Base-by-base conservation (phyloP, 495 filamentous ascomycete species). In the Aspergillus carlsbadensis region DNA sequence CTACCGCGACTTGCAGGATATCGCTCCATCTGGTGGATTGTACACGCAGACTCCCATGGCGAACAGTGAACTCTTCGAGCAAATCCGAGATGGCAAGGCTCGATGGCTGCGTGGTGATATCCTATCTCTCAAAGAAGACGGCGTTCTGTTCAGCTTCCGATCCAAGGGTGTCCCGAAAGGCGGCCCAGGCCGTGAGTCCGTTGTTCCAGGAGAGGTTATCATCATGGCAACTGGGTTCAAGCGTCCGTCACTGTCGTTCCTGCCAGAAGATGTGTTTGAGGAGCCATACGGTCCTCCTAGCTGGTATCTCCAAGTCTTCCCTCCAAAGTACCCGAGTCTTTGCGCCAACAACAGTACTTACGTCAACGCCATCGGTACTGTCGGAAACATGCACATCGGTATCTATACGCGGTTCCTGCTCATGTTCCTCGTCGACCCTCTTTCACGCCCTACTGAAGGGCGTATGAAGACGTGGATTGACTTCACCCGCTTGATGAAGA, bases 391-490 rank as follows among this genome's bases (percentile, higher is more conserved):
- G 77, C 90, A 96, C 59, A 92, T 94, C 26, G 91, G 90, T 15
- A 92, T 96, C 52, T 94, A 93, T 70, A 94, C 90, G 0, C 76
- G 91, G 0, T 85, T 95, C 57, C 73, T 95, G 31, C 79, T 94
- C 29, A 91, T 93, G 88, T 93, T 93, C 65, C 76, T 94, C 43
- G 83, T 87, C 10, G 90, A 94, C 62, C 88, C 88, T 1, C 71
- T 92, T 42, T 85, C 89, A 0, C 76, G 86, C 17, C 91, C 91
- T 0, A 82, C 77, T 1, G 77, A 84, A 33, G 81, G 78, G 20
- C 84, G 85, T 78, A 96, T 94, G 90, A 84, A 87, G 71, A 75
- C 81, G 6, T 96, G 91, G 91, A 90, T 96, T 61, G 86, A 89
- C 63, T 87, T 93, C 78, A 96, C 91, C 7, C 78, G 82, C n/a